Percentiles rank a stretch among this genome's conserved stretches.
Conservation (phyloP, 2,329 filamentous ascomycete genomes). For the Paracoccidioides lutzii region DNA sequence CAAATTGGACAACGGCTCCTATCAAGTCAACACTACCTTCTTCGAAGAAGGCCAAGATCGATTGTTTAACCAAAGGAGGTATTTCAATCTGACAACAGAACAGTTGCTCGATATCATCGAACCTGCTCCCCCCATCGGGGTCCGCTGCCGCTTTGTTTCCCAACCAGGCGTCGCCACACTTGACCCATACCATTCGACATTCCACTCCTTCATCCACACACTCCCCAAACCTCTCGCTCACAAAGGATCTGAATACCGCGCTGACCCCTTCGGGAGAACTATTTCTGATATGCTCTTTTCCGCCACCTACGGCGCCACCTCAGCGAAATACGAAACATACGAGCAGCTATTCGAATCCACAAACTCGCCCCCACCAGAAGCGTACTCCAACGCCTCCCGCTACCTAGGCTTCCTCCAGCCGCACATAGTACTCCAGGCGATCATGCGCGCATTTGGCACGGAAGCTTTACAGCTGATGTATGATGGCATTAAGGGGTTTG, state of each 20-base stretch:
- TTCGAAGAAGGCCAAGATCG: neutral
- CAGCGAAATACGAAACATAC: neutral
- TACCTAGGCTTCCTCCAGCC: neutral
- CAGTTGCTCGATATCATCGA: neutral
- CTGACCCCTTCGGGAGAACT: neutral
- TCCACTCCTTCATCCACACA: neutral
- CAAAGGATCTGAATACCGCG: neutral
- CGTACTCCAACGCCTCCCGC: neutral
- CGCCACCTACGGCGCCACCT: too few relatives aligned
- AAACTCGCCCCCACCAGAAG: neutral
- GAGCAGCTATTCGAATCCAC: neutral
- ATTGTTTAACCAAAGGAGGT: neutral
- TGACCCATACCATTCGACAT: neutral
- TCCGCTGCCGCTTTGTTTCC: neutral
- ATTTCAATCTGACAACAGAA: neutral
- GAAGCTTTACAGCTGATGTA: constrained; percentile 3
- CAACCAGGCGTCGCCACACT: neutral
- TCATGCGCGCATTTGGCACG: constrained; percentile 6
- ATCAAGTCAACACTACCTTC: neutral
- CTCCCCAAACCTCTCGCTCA: neutral
- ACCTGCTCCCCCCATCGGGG: neutral
- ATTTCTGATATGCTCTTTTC: neutral
- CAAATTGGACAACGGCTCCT: neutral
- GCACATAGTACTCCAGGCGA: neutral
- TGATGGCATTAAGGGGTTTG: neutral